Evolutionary conservation across 805 yeast genomes (phyloP).

Genomic region (Kazachstania psychrophila): DNA sequence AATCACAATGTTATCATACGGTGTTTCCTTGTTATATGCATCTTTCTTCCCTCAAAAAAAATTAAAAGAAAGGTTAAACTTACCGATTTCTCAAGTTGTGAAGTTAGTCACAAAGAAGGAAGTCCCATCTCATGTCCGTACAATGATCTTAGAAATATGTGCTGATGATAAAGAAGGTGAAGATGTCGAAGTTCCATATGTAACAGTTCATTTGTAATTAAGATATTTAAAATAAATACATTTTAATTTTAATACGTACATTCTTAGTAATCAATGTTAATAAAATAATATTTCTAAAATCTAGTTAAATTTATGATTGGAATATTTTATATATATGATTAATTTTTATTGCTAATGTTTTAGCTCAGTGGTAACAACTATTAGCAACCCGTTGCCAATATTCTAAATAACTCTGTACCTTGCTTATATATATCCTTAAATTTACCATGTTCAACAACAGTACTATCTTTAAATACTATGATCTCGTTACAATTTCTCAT

Average conservation of each 20-base stretch:
- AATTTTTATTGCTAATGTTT: no score
- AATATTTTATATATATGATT: no score
- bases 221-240: no score
- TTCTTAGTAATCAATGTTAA: no score
- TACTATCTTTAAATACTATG: constrained; percentile 42
- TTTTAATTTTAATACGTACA: no score
- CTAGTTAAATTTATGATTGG: no score
- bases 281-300: no score
- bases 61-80: constrained; percentile 60
- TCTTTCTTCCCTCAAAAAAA: constrained; percentile 91
- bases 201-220: constrained; percentile 57
- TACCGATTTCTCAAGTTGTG: constrained; percentile 66
- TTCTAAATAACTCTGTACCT: constrained; percentile 3
- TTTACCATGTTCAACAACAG: constrained; percentile 38
- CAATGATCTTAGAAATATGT: constrained; percentile 80
- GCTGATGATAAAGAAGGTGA: constrained; percentile 89
- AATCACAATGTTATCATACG: constrained; percentile 85
- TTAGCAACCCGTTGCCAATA: not conserved
- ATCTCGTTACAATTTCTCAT: constrained; percentile 49
- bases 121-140: constrained; percentile 60
- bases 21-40: constrained; percentile 82
- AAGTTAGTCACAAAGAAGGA: constrained; percentile 81
- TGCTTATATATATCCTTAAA: constrained; percentile 20
- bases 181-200: constrained; percentile 90
- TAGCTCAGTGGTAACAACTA: no score